phyloP scores from a whole-genome alignment of 768 basidiomycete species.

The Mycena pura region DNA sequence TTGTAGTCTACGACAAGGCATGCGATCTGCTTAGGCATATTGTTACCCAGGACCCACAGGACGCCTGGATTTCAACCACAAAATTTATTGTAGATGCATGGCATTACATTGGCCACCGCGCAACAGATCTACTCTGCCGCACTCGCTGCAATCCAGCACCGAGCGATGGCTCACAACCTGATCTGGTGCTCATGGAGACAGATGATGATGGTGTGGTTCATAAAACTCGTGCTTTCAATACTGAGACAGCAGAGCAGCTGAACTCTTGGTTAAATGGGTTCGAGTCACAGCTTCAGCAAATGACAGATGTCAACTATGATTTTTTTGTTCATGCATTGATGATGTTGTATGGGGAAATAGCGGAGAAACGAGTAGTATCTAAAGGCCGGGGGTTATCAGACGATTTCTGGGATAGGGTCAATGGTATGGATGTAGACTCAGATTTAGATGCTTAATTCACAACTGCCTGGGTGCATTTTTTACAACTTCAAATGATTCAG shows the following conservation, averaged over 20 bases:
- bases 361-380: too few species aligned
- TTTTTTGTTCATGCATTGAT: not conserved
- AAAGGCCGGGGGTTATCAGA: too few species aligned
- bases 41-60: not conserved
- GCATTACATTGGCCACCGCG: not conserved
- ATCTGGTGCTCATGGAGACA: not conserved
- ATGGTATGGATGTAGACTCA: too few species aligned
- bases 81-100: slow-evolving; percentile 3
- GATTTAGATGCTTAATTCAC: too few species aligned
- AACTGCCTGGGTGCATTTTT: too few species aligned
- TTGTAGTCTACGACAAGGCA: not conserved
- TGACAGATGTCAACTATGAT: not conserved
- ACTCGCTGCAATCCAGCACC: not conserved
- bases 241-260: slow-evolving; percentile 2
- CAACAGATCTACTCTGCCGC: not conserved
- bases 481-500: too few species aligned
- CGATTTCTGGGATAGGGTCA: too few species aligned
- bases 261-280: not conserved
- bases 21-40: not conserved
- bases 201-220: not conserved
- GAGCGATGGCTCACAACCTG: not conserved
- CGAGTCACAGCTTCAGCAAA: slow-evolving; percentile 1
- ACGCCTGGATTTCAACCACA: not conserved
- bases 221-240: not conserved
- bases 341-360: not conserved